phyloP scores from a whole-genome alignment of 306 rosid species.

The Myrica gale region DNA sequence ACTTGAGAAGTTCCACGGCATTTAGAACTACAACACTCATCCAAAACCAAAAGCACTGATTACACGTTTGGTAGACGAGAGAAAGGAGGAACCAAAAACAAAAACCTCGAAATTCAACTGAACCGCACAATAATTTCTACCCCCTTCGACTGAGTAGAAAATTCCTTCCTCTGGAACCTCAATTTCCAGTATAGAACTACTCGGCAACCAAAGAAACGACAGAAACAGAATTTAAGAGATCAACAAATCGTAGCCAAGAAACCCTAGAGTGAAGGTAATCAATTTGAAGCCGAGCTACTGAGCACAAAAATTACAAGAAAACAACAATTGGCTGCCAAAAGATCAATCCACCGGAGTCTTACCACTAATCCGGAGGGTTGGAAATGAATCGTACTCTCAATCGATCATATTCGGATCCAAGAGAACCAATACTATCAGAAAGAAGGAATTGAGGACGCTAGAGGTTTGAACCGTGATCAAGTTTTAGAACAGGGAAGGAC shows the following conservation, averaged over 20 bases:
- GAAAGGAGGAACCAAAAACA: background rate
- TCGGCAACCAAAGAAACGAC: conserved; percentile 6
- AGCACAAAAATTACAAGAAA: conserved; percentile 1
- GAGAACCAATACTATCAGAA: background rate
- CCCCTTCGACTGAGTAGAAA: background rate
- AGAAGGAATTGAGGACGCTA: conserved; percentile 4
- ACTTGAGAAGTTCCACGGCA: conserved; percentile 10
- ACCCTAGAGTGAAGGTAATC: conserved; percentile 5
- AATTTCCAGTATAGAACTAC: background rate
- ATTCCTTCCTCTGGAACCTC: background rate
- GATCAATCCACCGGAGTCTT: conserved; percentile 6
- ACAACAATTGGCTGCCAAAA: background rate
- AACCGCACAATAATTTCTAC: background rate
- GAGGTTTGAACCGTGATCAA: conserved; percentile 20
- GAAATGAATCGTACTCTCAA: background rate
- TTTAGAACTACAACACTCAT: background rate
- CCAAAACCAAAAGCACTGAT: background rate
- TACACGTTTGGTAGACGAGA: background rate
- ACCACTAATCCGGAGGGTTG: conserved; percentile 8
- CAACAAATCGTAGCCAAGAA: background rate
- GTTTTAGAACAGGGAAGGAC: background rate
- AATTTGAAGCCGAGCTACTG: background rate
- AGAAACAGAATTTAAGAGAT: background rate
- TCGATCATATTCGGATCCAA: conserved; percentile 3
- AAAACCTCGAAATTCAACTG: background rate